These are phyloP conservation scores for Agapanthus africanus DNA, from an alignment of 106 monocot species.

Conservation along the genomic window DNA sequence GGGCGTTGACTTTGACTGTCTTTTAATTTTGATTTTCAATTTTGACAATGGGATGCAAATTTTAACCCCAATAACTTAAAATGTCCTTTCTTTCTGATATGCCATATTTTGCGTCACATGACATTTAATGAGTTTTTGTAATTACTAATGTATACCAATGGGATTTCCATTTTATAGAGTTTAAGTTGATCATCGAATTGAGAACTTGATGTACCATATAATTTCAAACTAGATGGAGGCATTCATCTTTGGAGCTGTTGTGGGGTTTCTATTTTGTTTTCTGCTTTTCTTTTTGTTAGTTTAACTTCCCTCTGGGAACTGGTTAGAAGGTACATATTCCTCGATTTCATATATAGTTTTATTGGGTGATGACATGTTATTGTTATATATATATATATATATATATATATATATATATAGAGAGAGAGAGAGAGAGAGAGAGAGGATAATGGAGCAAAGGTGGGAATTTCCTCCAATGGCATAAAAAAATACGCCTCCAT, in stretches of 20 bases:
- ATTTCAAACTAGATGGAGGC: background rate
- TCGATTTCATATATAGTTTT: background rate
- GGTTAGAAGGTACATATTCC: background rate
- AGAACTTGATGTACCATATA: background rate
- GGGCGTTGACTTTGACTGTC: too few species aligned
- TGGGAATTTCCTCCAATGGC: too few species aligned
- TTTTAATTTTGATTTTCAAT: too few species aligned
- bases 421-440: too few species aligned
- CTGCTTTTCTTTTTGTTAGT: background rate
- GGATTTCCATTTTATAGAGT: background rate
- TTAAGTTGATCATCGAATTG: background rate
- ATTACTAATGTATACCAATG: background rate
- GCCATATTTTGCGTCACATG: background rate
- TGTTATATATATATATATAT: background rate
- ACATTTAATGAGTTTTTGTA: background rate
- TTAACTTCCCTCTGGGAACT: background rate
- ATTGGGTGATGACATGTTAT: background rate
- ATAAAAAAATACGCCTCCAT: too few species aligned
- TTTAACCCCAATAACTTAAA: too few species aligned
- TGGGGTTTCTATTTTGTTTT: background rate
- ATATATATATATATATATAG: background rate
- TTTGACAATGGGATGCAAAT: too few species aligned
- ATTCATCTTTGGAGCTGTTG: background rate
- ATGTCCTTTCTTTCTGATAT: background rate
- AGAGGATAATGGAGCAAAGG: too few species aligned